Base-by-base conservation (phyloP, 2,329 filamentous ascomycete species). In the Cercospora sojina region DNA sequence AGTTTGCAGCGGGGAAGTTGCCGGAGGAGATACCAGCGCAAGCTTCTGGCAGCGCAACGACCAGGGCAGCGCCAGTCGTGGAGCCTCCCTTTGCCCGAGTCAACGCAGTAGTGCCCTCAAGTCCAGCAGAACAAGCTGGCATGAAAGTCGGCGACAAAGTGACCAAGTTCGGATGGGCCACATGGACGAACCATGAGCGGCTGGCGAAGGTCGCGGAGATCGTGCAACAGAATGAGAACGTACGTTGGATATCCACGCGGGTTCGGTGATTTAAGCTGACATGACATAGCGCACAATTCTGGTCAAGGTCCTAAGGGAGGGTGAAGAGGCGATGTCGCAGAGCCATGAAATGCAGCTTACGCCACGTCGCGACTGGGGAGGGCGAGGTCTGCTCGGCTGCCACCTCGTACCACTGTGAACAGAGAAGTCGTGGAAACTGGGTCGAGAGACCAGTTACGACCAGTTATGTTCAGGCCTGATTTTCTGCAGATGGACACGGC, bases 171-270 rank as follows among this genome's bases (percentile, higher is more conserved):
- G 95, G 94, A 68, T 88, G 87, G 73, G 91, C 93, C 49, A 92
- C 94, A 75, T 88, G 85, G 80, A 83, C 87, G 70, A 98, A 98
- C 76, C 90, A 98, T 76, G 93, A 97, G 78, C 88, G 88, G 73
- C 85, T 99, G 53, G 87, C 86, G 71, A 95, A 90, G 79, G 91
- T 99, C 20, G 92, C 89, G n/a, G 91, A 97, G 76, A 90, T 90
- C 65, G 94, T 99, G 0, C 90, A 93, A 76, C 90, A 90, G 70
- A 97, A 92, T 74, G 91, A 97, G 84, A 92, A 90, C 70, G 93
- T 96, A 85, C 83, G 91, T 86, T 10, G 32, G 7, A 29, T 1
- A 31, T 4, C 10, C n/a, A 58, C 64, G 51, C 16, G 20, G 25
- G 10, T 2, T 16, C n/a, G 20, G 29, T 43, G 38, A 55, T 10